Conservation (phyloP, 2,329 filamentous ascomycete genomes). For the Penicillium thymicola region DNA sequence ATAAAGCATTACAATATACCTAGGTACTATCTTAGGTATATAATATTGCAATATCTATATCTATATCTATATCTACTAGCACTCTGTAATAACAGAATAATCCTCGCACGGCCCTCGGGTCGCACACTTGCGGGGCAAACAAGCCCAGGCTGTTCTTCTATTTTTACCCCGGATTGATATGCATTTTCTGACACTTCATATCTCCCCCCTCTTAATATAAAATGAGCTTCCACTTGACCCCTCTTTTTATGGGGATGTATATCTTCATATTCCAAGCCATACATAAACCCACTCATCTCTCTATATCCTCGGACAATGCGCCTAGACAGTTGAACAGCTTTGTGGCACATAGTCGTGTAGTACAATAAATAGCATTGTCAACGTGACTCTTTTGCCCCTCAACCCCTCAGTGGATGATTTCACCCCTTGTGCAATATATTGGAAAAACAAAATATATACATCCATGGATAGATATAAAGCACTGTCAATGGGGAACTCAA, state of each 20-base stretch:
- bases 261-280: neutral
- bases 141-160: conserved; percentile 1
- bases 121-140: conserved; percentile 12
- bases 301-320: neutral
- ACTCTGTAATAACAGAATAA: neutral
- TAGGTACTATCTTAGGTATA: neutral
- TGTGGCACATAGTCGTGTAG: conserved; percentile 1
- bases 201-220: neutral
- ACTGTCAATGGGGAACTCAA: neutral
- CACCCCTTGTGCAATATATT: neutral
- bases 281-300: neutral
- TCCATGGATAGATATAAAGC: neutral
- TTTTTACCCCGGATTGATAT: conserved; percentile 12
- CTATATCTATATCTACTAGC: no score
- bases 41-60: neutral
- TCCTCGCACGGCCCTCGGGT: conserved; percentile 18
- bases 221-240: neutral
- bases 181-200: neutral
- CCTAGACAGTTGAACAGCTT: neutral
- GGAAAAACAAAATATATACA: neutral
- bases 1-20: neutral
- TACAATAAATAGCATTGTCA: neutral
- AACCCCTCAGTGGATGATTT: neutral
- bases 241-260: neutral
- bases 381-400: neutral